Evolutionary conservation across 1,284 basidiomycete species (phyloP), one percentile per base, ranked within the genome.

Genomic region (Mycosarcoma maydis): DNA sequence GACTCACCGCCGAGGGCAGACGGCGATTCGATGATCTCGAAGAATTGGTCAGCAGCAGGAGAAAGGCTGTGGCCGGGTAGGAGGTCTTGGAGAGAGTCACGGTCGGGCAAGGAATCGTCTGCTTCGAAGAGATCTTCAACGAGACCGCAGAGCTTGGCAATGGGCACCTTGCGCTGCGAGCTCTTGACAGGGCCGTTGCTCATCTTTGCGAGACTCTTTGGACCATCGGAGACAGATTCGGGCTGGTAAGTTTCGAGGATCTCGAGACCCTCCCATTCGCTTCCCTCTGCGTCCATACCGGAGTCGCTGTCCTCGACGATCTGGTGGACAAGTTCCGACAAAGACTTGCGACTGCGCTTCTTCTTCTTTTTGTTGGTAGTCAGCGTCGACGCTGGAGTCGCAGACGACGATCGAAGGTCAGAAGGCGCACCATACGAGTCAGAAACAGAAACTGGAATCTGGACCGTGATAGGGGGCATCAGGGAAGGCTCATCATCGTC

Each of bases 61-160:
- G 88, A 88, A 75, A 94, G 93, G 80, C 87, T 90, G 4, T 88
- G 86, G 6, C 77, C 72, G 0, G 65, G 40, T 0, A 58, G 44
- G 13, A 92, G 82, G 52, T 88, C 87, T 13, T 83, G 77, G 5
- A 84, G 66, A 34, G 87, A 85, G 1, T 87, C 83, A 57, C 90
- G 88, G 1, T 89, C 85, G 3, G 90, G 87, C 19, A 95, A 84
- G 0, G 86, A 82, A 77, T 95, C 93, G 76, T 94, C 90, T 0
- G 92, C 91, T 78, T 94, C 92, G 69, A 94, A 91, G 19, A 95
- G 87, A 54, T 94, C 92, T 61, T 94, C 92, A 1, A 94, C 84
- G 17, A 90, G 80, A 6, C 85, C 85, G 2, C 84, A 85, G 6
- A 95, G 85, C 77, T 90, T 93, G 75, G 92, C 88, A 8, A 92